A percentile compares a stretch with the other conserved stretches of the same genome.
phyloP scores from a whole-genome alignment of 352 stramenopile genomes.

The Peronospora destructor region DNA sequence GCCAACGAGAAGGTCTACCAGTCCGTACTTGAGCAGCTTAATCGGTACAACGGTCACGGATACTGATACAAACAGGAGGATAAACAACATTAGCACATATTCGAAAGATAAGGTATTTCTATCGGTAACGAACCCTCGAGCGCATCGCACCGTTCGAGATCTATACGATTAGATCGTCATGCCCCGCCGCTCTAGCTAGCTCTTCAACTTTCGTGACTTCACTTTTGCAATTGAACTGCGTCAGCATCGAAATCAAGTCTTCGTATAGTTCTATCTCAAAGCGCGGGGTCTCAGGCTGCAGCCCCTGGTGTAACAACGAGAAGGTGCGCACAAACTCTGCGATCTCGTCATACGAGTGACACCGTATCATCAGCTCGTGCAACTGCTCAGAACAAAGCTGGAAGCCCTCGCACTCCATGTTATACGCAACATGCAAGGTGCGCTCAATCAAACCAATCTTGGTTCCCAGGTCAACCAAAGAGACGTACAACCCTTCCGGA shows the following conservation, averaged over 20 bases:
- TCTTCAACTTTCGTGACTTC: slow-evolving; percentile 35
- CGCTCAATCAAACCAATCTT: slow-evolving; percentile 52
- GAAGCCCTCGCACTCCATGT: slow-evolving; percentile 81
- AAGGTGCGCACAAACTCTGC: slow-evolving; percentile 56
- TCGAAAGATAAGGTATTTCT: no score
- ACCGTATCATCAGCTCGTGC: slow-evolving; percentile 40
- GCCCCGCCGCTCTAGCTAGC: slow-evolving; percentile 28
- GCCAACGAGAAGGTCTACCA: slow-evolving; percentile 38
- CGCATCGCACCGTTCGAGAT: neutral
- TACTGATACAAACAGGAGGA: slow-evolving; percentile 11
- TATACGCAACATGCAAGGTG: slow-evolving; percentile 67
- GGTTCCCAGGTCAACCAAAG: slow-evolving; percentile 56
- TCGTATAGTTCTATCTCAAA: slow-evolving; percentile 57
- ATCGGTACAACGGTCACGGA: slow-evolving; percentile 28
- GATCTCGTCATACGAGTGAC: slow-evolving; percentile 41
- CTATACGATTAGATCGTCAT: slow-evolving; percentile 24
- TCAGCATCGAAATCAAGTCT: slow-evolving; percentile 41
- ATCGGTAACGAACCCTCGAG: no score
- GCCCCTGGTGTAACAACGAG: slow-evolving; percentile 53
- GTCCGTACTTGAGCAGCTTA: slow-evolving; percentile 34
- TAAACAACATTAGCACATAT: no score
- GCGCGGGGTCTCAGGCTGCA: slow-evolving; percentile 23
- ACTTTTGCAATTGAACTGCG: slow-evolving; percentile 40
- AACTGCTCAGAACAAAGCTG: slow-evolving; percentile 43
- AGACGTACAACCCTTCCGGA: slow-evolving; percentile 49